Conservation (phyloP, 768 basidiomycete species). For the Leccinum broughii region DNA sequence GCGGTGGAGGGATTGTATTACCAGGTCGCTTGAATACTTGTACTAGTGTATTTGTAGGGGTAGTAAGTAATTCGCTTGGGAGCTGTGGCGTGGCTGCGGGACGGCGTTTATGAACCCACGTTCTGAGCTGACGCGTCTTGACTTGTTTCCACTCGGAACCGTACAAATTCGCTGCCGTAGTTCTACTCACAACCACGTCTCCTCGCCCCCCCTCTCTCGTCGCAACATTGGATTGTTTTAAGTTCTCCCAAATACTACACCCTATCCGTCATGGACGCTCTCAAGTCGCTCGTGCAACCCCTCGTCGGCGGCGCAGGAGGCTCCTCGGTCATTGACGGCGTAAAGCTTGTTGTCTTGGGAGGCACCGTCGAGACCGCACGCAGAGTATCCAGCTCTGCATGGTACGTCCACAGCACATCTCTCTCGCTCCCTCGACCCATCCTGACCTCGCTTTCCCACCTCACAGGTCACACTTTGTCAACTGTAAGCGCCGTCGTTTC, state of each 20-base stretch:
- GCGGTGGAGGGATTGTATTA: conserved; percentile 70
- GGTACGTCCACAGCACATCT: conserved; percentile 45
- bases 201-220: conserved; percentile 19
- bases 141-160: conserved; percentile 27
- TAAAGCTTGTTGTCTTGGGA: conserved; percentile 87
- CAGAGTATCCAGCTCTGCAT: conserved; percentile 78
- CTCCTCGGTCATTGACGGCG: conserved; percentile 81
- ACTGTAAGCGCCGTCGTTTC: conserved; percentile 55
- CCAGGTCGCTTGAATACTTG: conserved; percentile 31
- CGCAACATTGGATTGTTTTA: conserved; percentile 41
- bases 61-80: conserved; percentile 16
- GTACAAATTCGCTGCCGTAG: conserved; percentile 8
- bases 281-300: conserved; percentile 80
- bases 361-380: conserved; percentile 87
- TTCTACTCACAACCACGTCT: conserved; percentile 27
- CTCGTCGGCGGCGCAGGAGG: conserved; percentile 74
- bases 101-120: conserved; percentile 28
- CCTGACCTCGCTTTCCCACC: conserved; percentile 3
- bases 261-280: conserved; percentile 61
- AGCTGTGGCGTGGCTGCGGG: conserved; percentile 31
- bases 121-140: conserved; percentile 39
- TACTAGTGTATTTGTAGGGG: not conserved
- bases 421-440: conserved; percentile 7
- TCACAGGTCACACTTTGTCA: conserved; percentile 78
- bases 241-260: conserved; percentile 24